phyloP scores from a whole-genome alignment of 1,284 basidiomycete genomes.

The Vanrija sp. region DNA sequence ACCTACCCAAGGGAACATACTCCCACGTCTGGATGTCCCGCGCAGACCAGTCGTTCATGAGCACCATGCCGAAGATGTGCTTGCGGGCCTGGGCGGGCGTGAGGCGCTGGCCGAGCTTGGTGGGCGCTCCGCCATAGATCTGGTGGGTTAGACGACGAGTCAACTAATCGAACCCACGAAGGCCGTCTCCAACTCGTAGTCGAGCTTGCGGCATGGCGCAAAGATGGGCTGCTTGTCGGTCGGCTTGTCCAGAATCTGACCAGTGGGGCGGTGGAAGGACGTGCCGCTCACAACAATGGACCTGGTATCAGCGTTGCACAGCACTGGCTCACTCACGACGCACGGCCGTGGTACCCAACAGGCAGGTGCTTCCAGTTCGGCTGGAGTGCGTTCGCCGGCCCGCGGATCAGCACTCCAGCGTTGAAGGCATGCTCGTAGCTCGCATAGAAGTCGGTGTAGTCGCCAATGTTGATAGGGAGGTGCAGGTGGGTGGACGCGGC shows the following conservation, averaged over 20 bases:
- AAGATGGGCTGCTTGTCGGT: constrained; percentile 4
- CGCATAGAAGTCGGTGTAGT: constrained; percentile 4
- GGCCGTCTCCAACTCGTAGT: constrained; percentile 17
- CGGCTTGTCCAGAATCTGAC: constrained; percentile 4
- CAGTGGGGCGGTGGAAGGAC: constrained; percentile 11
- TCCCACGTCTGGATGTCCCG: constrained; percentile 8
- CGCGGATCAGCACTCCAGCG: constrained; percentile 8
- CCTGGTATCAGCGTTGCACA: not conserved
- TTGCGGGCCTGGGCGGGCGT: constrained; percentile 4
- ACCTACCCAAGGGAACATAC: not conserved
- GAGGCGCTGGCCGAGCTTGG: constrained; percentile 6
- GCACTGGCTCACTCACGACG: not conserved
- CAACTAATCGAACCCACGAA: not conserved
- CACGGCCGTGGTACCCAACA: constrained; percentile 14
- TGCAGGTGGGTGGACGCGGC: not conserved
- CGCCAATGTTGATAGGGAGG: not conserved
- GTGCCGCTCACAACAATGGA: constrained; percentile 3
- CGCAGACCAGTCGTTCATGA: constrained; percentile 20
- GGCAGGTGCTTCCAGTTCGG: constrained; percentile 14
- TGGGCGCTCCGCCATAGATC: constrained; percentile 2
- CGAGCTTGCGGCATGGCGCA: constrained; percentile 9
- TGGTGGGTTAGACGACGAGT: too few species aligned
- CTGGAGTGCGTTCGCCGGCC: constrained; percentile 6
- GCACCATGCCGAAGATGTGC: constrained; percentile 14
- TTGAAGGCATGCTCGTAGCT: constrained; percentile 8